phyloP scores from a whole-genome alignment of 306 rosid genomes.

The Macrotyloma uniflorum region DNA sequence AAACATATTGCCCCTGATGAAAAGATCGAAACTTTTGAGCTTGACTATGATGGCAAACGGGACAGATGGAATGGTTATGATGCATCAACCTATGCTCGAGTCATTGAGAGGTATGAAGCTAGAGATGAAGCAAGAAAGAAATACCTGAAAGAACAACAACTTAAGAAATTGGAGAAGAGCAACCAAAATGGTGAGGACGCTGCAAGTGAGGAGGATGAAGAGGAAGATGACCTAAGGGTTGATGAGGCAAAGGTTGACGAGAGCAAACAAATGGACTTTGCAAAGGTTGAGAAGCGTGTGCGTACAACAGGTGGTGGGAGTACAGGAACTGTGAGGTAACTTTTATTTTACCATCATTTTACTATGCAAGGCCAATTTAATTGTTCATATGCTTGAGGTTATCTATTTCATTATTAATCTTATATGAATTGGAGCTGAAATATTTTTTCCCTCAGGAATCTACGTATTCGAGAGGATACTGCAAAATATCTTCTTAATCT shows the following conservation, averaged over 20 bases:
- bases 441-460: conserved; percentile 34
- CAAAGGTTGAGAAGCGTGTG: conserved; percentile 81
- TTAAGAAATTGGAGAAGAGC: conserved; percentile 39
- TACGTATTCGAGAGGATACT: conserved; percentile 43
- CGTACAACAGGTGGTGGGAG: conserved; percentile 83
- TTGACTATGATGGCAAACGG: conserved; percentile 42
- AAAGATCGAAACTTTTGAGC: conserved; percentile 42
- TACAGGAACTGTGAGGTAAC: conserved; percentile 60
- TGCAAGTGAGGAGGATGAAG: conserved; percentile 58
- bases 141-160: conserved; percentile 37
- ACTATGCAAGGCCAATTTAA: not conserved
- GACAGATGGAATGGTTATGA: conserved; percentile 44
- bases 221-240: conserved; percentile 59
- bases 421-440: not conserved
- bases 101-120: conserved; percentile 43
- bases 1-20: conserved; percentile 38
- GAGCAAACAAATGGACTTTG: conserved; percentile 78
- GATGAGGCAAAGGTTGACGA: conserved; percentile 84
- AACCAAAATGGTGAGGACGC: conserved; percentile 37
- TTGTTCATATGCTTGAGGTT: not conserved
- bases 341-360: not conserved
- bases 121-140: conserved; percentile 38
- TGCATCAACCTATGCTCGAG: conserved; percentile 36
- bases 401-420: not conserved
- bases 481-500: conserved; percentile 45